Conservation (phyloP, 2,329 filamentous ascomycete genomes). For the Aspergillus floridensis region DNA sequence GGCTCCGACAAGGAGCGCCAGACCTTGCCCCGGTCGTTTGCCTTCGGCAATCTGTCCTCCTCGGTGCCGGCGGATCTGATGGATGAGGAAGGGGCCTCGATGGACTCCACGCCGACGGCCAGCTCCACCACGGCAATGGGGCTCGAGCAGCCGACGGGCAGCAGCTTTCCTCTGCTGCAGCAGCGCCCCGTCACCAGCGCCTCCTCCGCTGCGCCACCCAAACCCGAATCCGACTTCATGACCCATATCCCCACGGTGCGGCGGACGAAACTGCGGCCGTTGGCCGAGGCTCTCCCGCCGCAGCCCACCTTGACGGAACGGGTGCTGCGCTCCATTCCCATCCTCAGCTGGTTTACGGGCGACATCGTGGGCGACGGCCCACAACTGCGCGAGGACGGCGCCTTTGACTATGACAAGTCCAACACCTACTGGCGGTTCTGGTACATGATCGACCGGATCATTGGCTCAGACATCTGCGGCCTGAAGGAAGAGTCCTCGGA, state of each 20-base stretch:
- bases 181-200: constrained; percentile 25
- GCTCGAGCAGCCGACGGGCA: constrained; percentile 10
- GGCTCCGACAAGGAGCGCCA: constrained; percentile 33
- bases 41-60: constrained; percentile 36
- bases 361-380: constrained; percentile 49
- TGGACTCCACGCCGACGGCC: constrained; percentile 39
- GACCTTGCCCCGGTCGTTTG: constrained; percentile 42
- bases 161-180: background rate
- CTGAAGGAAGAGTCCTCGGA: constrained; percentile 51
- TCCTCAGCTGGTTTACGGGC: constrained; percentile 69
- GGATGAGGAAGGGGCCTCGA: constrained; percentile 34
- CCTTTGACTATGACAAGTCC: constrained; percentile 67
- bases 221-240: constrained; percentile 47
- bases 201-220: constrained; percentile 18
- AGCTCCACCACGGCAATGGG: constrained; percentile 43
- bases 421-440: constrained; percentile 61
- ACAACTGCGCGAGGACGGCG: constrained; percentile 44
- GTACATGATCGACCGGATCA: constrained; percentile 54
- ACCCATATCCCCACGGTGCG: constrained; percentile 65
- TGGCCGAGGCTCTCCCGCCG: constrained; percentile 68
- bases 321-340: constrained; percentile 63
- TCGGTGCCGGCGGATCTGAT: constrained; percentile 17
- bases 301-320: constrained; percentile 65
- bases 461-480: constrained; percentile 63
- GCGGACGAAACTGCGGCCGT: constrained; percentile 62